Percentiles rank a stretch among this genome's conserved stretches.
These are phyloP conservation scores for Coniochaeta hoffmannii DNA, from an alignment of 2,329 filamentous ascomycete species.

Conservation along the genomic window DNA sequence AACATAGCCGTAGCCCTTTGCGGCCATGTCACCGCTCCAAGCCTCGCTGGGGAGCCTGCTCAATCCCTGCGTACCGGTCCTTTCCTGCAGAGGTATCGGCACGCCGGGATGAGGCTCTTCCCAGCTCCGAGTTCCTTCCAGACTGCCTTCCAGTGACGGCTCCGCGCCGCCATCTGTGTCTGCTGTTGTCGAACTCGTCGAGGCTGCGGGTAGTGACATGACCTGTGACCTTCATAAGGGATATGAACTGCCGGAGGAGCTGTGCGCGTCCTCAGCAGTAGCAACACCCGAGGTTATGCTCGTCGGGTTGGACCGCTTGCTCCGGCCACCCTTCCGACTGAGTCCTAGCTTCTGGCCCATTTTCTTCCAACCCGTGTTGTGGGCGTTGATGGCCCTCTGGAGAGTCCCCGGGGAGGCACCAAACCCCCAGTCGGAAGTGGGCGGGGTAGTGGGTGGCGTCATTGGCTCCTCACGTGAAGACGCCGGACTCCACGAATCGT, in stretches of 20 bases:
- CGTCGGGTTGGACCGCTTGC: constrained; percentile 33
- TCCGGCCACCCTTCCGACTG: constrained; percentile 40
- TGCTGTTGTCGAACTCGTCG: constrained; percentile 10
- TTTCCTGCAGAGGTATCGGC: constrained; percentile 20
- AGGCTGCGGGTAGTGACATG: constrained; percentile 39
- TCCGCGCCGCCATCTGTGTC: constrained; percentile 8
- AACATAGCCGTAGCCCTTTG: constrained; percentile 29
- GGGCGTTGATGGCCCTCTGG: constrained; percentile 45
- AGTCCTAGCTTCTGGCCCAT: constrained; percentile 55
- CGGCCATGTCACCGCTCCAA: constrained; percentile 38
- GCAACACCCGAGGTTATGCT: constrained; percentile 25
- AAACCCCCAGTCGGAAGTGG: constrained; percentile 50
- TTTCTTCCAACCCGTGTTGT: constrained; percentile 57
- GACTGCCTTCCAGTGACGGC: constrained; percentile 15
- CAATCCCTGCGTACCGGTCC: constrained; percentile 12
- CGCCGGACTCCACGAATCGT: constrained; percentile 57
- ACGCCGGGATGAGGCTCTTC: constrained; percentile 40
- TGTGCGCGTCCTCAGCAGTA: constrained; percentile 27
- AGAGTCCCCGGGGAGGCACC: constrained; percentile 44
- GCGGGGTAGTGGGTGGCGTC: constrained; percentile 69
- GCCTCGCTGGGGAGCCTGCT: constrained; percentile 6
- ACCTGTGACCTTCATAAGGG: constrained; percentile 52
- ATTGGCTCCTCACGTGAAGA: constrained; percentile 56
- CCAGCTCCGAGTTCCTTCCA: constrained; percentile 19
- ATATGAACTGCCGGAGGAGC: constrained; percentile 26